Conservation (phyloP, 345 rosid genomes). For the Populus deltoides region DNA sequence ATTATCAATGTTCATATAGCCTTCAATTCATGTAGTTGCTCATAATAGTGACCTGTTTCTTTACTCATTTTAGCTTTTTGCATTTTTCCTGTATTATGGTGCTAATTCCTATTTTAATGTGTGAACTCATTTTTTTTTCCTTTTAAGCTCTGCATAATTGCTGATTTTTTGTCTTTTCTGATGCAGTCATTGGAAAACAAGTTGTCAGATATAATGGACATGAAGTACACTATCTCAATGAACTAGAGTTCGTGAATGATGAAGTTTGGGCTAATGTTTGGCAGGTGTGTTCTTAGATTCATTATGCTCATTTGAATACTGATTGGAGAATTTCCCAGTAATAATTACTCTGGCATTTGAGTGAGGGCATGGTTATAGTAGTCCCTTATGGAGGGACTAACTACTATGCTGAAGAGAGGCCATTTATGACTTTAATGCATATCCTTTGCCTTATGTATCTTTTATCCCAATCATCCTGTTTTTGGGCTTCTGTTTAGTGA, state of each 20-base stretch:
- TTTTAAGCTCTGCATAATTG: not conserved
- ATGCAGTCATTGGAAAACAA: constrained; percentile 57
- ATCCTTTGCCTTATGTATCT: not conserved
- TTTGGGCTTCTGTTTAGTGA: not conserved
- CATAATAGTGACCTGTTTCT: not conserved
- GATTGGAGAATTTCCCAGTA: not conserved
- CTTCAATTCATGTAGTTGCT: not conserved
- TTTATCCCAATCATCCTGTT: not conserved
- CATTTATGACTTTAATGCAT: not conserved
- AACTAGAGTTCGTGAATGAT: constrained; percentile 78
- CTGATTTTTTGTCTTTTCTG: not conserved
- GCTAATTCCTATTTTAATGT: constrained; percentile 8
- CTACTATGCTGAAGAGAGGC: not conserved
- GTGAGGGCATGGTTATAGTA: not conserved
- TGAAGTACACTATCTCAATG: constrained; percentile 72
- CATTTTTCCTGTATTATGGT: constrained; percentile 1
- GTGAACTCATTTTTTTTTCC: not conserved
- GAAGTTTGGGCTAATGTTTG: constrained; percentile 97
- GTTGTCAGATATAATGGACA: constrained; percentile 51
- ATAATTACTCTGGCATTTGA: not conserved
- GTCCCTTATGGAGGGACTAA: not conserved
- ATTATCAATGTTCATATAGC: not conserved
- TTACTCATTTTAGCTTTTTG: not conserved
- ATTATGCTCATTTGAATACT: not conserved
- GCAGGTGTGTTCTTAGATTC: constrained; percentile 50